Conservation (phyloP, 495 filamentous ascomycete species). For the Penicilliopsis zonata region DNA sequence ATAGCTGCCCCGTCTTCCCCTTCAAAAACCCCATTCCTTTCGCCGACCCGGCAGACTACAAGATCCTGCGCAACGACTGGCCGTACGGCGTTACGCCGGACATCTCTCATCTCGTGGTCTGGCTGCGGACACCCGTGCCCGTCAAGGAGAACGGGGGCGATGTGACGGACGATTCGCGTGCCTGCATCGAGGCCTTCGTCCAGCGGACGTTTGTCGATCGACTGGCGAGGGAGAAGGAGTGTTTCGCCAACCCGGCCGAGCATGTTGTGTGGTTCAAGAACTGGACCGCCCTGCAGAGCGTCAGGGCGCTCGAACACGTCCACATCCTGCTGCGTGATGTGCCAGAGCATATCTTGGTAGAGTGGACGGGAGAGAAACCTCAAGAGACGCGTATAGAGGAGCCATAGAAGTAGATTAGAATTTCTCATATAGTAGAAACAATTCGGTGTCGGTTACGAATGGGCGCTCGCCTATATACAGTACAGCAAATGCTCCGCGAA, state of each 20-base stretch:
- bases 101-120: slow-evolving; percentile 52
- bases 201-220: slow-evolving; percentile 48
- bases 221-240: slow-evolving; percentile 26
- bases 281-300: slow-evolving; percentile 79
- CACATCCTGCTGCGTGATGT: slow-evolving; percentile 57
- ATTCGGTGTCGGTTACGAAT: too few species aligned
- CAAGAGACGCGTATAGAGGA: background rate
- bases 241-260: slow-evolving; percentile 25
- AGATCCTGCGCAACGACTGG: slow-evolving; percentile 81
- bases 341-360: slow-evolving; percentile 41
- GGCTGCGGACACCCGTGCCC: slow-evolving; percentile 43
- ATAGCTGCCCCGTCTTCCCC: slow-evolving; percentile 14
- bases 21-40: slow-evolving; percentile 48
- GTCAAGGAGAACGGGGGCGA: slow-evolving; percentile 48
- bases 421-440: too few species aligned
- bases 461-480: too few species aligned
- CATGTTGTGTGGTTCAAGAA: slow-evolving; percentile 91
- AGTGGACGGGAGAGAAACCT: slow-evolving; percentile 42
- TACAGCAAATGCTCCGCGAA: too few species aligned
- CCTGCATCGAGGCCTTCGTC: slow-evolving; percentile 54
- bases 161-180: slow-evolving; percentile 54
- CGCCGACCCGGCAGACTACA: slow-evolving; percentile 56
- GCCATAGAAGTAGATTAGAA: too few species aligned
- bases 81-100: slow-evolving; percentile 66
- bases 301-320: slow-evolving; percentile 67